These are phyloP conservation scores for Diaporthe eres DNA, from an alignment of 2,329 filamentous ascomycete species.

Conservation along the genomic window DNA sequence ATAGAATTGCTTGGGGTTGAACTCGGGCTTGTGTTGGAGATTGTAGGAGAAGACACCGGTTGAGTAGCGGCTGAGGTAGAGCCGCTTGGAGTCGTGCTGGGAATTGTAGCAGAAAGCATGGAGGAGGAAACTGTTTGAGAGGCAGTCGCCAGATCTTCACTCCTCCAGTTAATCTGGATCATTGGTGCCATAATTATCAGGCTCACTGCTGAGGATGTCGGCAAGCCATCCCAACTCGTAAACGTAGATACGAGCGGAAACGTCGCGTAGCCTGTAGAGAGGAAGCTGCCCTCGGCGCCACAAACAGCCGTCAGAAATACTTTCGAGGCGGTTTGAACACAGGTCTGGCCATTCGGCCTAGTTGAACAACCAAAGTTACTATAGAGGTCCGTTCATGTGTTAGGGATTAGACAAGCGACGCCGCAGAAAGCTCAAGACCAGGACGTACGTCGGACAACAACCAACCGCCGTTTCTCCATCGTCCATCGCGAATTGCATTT, in stretches of 20 bases:
- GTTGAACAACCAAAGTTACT: slow-evolving; percentile 7
- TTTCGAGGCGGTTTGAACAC: neutral
- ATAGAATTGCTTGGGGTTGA: neutral
- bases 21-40: neutral
- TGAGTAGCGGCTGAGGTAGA: neutral
- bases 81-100: neutral
- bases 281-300: neutral
- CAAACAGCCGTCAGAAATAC: slow-evolving; percentile 8
- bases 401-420: neutral
- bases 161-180: slow-evolving; percentile 26
- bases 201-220: neutral
- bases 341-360: slow-evolving; percentile 2
- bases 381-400: neutral
- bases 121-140: neutral
- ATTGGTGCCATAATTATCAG: neutral
- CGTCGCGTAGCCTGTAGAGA: neutral
- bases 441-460: slow-evolving; percentile 15
- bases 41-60: neutral
- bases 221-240: neutral
- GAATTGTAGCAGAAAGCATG: neutral
- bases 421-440: neutral
- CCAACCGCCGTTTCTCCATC: slow-evolving; percentile 12
- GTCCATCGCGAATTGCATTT: neutral
- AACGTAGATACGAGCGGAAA: slow-evolving; percentile 10
- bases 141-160: neutral